Evolutionary conservation across 257 asterid genomes (phyloP).

Genomic region (Solanum sejunctum): DNA sequence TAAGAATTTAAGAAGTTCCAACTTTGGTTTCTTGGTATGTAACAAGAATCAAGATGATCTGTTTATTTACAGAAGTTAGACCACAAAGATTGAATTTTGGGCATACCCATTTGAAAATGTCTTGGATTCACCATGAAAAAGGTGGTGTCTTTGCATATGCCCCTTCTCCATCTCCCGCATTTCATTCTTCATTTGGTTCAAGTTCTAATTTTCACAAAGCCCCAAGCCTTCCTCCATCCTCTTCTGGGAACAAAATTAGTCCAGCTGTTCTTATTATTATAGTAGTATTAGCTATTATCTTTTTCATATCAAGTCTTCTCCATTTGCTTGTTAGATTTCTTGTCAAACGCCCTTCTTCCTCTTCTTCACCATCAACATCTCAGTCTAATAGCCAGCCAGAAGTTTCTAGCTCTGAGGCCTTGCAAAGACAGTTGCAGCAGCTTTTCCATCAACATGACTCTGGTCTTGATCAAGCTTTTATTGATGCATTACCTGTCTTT

Average conservation of each 20-base stretch:
- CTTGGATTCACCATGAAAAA: slow-evolving; percentile 34
- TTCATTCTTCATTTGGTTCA: slow-evolving; percentile 12
- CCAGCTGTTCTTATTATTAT: slow-evolving; percentile 23
- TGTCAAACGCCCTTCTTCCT: slow-evolving; percentile 8
- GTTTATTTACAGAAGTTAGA: neutral
- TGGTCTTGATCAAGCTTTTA: slow-evolving; percentile 40
- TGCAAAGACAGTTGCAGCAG: slow-evolving; percentile 42
- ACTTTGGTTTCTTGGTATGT: neutral
- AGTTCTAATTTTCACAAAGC: slow-evolving; percentile 17
- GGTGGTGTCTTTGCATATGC: slow-evolving; percentile 19
- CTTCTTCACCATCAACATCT: slow-evolving; percentile 4
- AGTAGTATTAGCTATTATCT: slow-evolving; percentile 21
- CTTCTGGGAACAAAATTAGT: slow-evolving; percentile 18
- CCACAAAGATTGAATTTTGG: slow-evolving; percentile 26
- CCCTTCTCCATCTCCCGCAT: slow-evolving; percentile 20
- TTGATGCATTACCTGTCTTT: slow-evolving; percentile 41
- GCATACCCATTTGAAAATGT: slow-evolving; percentile 31
- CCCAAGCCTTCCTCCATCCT: slow-evolving; percentile 14
- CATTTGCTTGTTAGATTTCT: slow-evolving; percentile 30
- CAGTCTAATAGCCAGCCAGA: slow-evolving; percentile 10
- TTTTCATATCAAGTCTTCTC: slow-evolving; percentile 28
- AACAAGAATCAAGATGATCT: neutral
- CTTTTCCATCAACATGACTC: slow-evolving; percentile 40
- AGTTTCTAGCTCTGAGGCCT: slow-evolving; percentile 20
- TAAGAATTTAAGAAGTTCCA: neutral